Conservation (phyloP, 148 eudicot genomes). For the Chenopodium suecicum region DNA sequence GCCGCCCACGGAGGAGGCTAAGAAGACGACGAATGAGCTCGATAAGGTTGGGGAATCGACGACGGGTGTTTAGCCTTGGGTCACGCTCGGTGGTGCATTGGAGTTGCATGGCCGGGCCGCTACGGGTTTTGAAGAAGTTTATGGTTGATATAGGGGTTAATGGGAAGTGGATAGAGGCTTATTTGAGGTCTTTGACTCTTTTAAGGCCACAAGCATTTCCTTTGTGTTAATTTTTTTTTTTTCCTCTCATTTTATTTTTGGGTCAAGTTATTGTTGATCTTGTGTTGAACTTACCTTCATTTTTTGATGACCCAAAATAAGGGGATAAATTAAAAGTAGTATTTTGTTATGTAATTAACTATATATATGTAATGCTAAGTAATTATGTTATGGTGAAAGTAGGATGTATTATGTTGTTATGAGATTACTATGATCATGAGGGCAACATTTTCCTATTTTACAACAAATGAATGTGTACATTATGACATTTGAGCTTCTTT, state of each 20-base stretch:
- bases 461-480: too few species aligned
- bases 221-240: constrained; percentile 38
- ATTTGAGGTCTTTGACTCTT: constrained; percentile 56
- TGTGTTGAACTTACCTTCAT: constrained; percentile 5
- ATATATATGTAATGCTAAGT: too few species aligned
- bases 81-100: constrained; percentile 54
- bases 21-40: constrained; percentile 39
- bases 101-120: constrained; percentile 45
- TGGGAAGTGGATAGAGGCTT: constrained; percentile 54
- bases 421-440: too few species aligned
- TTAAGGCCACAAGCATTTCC: constrained; percentile 77
- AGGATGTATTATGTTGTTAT: too few species aligned
- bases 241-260: too few species aligned
- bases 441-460: too few species aligned
- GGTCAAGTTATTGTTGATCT: not conserved
- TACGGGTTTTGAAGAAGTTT: constrained; percentile 52
- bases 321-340: too few species aligned
- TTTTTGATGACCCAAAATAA: not conserved
- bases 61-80: constrained; percentile 55
- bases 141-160: constrained; percentile 36
- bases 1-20: constrained; percentile 34
- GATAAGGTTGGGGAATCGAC: constrained; percentile 51
- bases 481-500: too few species aligned
- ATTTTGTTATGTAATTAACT: too few species aligned
- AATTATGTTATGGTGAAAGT: too few species aligned